A percentile compares a stretch with the other conserved stretches of the same genome.
phyloP scores from a whole-genome alignment of 2,329 filamentous ascomycete genomes.

The Alternaria conjuncta region DNA sequence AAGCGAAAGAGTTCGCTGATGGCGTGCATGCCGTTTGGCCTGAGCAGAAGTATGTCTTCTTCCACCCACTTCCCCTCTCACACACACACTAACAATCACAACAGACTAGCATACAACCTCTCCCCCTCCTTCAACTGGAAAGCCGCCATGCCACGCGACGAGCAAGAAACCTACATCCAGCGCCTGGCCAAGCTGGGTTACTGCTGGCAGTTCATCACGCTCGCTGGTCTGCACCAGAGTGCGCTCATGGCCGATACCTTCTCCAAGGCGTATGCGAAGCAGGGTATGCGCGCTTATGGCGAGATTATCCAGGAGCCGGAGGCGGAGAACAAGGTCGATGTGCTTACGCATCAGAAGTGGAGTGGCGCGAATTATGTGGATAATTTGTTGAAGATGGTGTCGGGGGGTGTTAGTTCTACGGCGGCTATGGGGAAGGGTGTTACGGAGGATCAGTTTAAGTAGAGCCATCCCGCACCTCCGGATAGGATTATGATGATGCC shows the following conservation, averaged over 20 bases:
- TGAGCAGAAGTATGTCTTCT: conserved; percentile 81
- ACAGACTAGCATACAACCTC: conserved; percentile 93
- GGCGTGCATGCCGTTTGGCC: conserved; percentile 95
- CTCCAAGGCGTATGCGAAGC: conserved; percentile 76
- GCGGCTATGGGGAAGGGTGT: conserved; percentile 98
- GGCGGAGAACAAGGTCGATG: conserved; percentile 87
- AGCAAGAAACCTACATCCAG: conserved; percentile 97
- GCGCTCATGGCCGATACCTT: conserved; percentile 92
- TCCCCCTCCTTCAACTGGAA: conserved; percentile 99
- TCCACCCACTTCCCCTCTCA: not conserved
- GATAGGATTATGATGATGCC: no score
- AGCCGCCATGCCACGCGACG: conserved; percentile 85
- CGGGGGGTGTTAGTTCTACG: conserved; percentile 87
- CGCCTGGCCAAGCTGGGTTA: conserved; percentile 88
- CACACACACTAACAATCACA: conserved; percentile 1
- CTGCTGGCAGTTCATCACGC: conserved; percentile 99
- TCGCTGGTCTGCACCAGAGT: conserved; percentile 93
- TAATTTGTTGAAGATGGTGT: conserved; percentile 96
- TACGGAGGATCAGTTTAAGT: conserved; percentile 91
- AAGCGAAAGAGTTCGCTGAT: conserved; percentile 90
- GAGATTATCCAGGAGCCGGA: conserved; percentile 98
- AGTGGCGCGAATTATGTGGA: conserved; percentile 93
- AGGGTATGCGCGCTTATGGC: conserved; percentile 95
- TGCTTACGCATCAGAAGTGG: conserved; percentile 99
- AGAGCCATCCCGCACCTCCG: no score